Conservation (phyloP, 192 early-diverging fungal species). For the Linnemannia schmuckeri region DNA sequence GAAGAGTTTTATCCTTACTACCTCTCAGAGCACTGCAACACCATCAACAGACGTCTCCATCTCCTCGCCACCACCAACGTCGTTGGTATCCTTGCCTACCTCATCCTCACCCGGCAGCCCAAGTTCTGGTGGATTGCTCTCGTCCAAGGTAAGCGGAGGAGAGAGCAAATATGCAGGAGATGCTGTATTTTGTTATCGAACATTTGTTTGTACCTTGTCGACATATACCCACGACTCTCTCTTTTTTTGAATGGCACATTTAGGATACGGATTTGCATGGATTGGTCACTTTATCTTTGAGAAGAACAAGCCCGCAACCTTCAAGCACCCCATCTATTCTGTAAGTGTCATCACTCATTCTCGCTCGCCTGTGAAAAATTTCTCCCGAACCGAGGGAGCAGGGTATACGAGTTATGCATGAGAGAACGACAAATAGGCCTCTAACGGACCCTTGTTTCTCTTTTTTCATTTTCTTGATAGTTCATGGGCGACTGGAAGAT, state of each 20-base stretch:
- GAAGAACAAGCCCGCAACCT: conserved; percentile 77
- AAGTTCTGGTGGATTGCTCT: conserved; percentile 51
- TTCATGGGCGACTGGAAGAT: conserved; percentile 69
- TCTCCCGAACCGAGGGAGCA: not conserved
- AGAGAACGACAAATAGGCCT: not conserved
- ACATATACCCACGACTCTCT: not conserved
- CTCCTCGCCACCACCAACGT: conserved; percentile 61
- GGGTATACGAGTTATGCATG: not conserved
- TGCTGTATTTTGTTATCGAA: not conserved
- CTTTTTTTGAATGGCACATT: not conserved
- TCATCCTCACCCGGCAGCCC: conserved; percentile 33
- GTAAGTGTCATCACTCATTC: not conserved
- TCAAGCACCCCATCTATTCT: conserved; percentile 76
- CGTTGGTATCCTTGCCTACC: conserved; percentile 35
- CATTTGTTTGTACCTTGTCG: not conserved
- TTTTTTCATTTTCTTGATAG: not conserved
- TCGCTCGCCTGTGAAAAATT: not conserved
- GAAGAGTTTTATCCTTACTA: conserved; percentile 79
- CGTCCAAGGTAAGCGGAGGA: conserved; percentile 50
- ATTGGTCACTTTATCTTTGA: conserved; percentile 76
- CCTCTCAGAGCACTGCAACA: conserved; percentile 70
- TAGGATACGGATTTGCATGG: conserved; percentile 77
- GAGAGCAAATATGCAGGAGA: no score
- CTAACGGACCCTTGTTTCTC: not conserved
- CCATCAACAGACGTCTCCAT: conserved; percentile 66